Evolutionary conservation across 2,329 filamentous ascomycete species (phyloP).

Genomic region (Colletotrichum viniferum): DNA sequence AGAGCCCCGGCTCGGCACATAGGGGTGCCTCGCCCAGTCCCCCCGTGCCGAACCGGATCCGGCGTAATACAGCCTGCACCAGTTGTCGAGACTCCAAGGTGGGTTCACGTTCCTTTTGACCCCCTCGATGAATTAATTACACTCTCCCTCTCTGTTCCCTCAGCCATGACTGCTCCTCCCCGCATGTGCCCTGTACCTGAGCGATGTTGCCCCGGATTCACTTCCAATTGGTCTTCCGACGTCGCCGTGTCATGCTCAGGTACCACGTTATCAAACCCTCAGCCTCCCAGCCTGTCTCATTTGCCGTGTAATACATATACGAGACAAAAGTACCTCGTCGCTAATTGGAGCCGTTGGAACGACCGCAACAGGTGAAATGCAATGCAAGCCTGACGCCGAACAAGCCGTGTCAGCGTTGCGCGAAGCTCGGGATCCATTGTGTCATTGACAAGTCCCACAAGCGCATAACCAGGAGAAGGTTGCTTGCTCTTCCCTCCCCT

Average conservation of each 20-base stretch:
- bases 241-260: neutral
- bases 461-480: conserved; percentile 50
- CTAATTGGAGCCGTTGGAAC: neutral
- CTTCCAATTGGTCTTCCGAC: conserved; percentile 5
- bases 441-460: conserved; percentile 53
- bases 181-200: neutral
- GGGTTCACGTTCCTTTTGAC: conserved; percentile 14
- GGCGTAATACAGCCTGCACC: conserved; percentile 35
- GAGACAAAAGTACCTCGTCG: neutral
- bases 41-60: conserved; percentile 27
- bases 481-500: neutral
- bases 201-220: neutral
- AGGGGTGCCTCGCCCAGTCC: conserved; percentile 9
- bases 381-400: conserved; percentile 41
- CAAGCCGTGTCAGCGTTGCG: conserved; percentile 49
- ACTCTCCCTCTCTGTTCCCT: neutral
- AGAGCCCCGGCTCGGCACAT: conserved; percentile 14
- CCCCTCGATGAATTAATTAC: neutral
- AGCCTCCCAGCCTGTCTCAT: neutral
- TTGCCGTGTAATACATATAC: neutral
- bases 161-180: neutral
- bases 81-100: conserved; percentile 41
- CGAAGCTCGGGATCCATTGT: conserved; percentile 47
- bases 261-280: neutral
- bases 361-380: conserved; percentile 46